Percentiles rank a stretch among this genome's conserved stretches.
Conservation (phyloP, 164 flowering plant genomes). For the Vitis labrusca region DNA sequence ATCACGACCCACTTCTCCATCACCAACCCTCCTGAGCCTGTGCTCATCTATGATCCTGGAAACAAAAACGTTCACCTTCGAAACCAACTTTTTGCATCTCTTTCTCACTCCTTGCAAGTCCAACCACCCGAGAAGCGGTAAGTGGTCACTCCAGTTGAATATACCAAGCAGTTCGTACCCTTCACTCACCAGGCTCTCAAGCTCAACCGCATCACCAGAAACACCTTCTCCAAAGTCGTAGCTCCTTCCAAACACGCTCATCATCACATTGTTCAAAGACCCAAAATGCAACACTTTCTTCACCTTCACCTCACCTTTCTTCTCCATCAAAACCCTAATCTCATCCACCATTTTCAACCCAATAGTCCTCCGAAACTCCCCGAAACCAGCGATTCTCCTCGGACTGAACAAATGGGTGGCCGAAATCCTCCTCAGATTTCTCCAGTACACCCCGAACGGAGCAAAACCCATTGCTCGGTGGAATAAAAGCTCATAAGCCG, state of each 20-base stretch:
- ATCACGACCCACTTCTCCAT: background rate
- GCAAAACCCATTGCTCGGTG: conserved; percentile 70
- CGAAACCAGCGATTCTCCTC: conserved; percentile 33
- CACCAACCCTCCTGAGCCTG: conserved; percentile 23
- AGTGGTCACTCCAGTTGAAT: conserved; percentile 70
- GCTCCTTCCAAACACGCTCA: conserved; percentile 49
- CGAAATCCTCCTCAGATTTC: conserved; percentile 51
- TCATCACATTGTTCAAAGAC: conserved; percentile 59
- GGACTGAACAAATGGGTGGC: conserved; percentile 53
- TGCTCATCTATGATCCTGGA: conserved; percentile 52
- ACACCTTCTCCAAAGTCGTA: conserved; percentile 32
- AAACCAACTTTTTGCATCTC: conserved; percentile 42
- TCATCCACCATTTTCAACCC: conserved; percentile 40
- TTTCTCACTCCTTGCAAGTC: conserved; percentile 60
- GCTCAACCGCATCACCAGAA: conserved; percentile 17
- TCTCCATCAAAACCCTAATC: conserved; percentile 26
- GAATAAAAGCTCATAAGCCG: conserved; percentile 58
- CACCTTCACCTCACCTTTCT: conserved; percentile 39
- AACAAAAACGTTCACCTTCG: conserved; percentile 48
- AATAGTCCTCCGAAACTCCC: conserved; percentile 18
- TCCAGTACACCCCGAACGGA: conserved; percentile 65
- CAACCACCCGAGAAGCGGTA: conserved; percentile 44
- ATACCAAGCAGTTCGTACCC: conserved; percentile 64
- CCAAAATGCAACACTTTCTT: conserved; percentile 44
- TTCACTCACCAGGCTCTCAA: conserved; percentile 53